These are phyloP conservation scores for Neurospora terricola DNA, from an alignment of 495 filamentous ascomycete species.

Conservation along the genomic window DNA sequence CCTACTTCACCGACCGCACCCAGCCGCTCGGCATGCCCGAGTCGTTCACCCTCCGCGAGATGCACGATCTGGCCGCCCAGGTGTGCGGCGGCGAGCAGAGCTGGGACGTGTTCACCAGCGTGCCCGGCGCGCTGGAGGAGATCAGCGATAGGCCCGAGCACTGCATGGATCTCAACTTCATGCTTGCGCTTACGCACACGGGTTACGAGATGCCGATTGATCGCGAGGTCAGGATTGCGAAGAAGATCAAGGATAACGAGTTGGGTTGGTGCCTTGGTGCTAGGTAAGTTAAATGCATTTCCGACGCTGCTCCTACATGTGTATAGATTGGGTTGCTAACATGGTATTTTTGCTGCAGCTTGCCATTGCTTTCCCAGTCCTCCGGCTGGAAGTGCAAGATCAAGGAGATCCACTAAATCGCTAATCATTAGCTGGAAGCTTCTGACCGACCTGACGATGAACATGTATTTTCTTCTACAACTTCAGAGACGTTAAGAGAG, in stretches of 20 bases:
- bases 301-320: not conserved
- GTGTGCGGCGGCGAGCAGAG: constrained; percentile 70
- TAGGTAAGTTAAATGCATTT: constrained; percentile 49
- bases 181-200: constrained; percentile 83
- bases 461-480: not conserved
- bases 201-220: constrained; percentile 98
- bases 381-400: constrained; percentile 43
- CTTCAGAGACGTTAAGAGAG: not conserved
- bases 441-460: not conserved
- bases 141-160: constrained; percentile 72
- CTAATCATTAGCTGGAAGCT: not conserved
- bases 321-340: constrained; percentile 30
- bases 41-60: constrained; percentile 78
- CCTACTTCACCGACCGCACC: constrained; percentile 94
- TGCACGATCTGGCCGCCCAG: constrained; percentile 69
- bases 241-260: constrained; percentile 97
- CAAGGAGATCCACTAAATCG: constrained; percentile 28
- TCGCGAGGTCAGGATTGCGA: constrained; percentile 91
- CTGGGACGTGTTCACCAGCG: constrained; percentile 69
- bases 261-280: constrained; percentile 96
- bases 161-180: constrained; percentile 93
- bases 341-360: constrained; percentile 15
- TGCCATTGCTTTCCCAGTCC: constrained; percentile 33
- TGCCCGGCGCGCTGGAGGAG: constrained; percentile 65
- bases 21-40: constrained; percentile 90